Base-by-base conservation (phyloP, 2,329 filamentous ascomycete genomes). In the Tympanopsis confertula region DNA sequence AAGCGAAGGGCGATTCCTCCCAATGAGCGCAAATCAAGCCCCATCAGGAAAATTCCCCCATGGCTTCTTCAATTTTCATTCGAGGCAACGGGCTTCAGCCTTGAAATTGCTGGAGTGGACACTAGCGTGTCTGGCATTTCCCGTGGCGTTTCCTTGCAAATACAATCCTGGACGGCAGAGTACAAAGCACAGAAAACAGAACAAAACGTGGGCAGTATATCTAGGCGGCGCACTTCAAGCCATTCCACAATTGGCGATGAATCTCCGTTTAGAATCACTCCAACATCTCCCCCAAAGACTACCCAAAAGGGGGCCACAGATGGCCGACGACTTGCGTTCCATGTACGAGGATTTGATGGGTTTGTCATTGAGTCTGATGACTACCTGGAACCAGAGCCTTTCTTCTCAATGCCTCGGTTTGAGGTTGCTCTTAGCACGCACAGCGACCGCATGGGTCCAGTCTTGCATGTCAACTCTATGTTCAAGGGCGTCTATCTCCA, bases 111-210 rank as follows among this genome's bases (percentile, higher is more conserved):
- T 37, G 80, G 80, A 13, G 62, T 80, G 26, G 81, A 85, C 49
- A 58, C 67, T n/a, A 66, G 69, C n/a, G 74, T 85, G 17, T 82
- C 78, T 2, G 63, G 69, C 37, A 66, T 81, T 41, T 74, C 74
- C 28, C 69, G 78, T 35, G 81, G 81, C 15, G 62, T 80, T 39
- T 78, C 77, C 2, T 49, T 86, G 28, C 79, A 84, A 48, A 57
- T 85, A n/a, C 74, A 82, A 44, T 76, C 74, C 0, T 85, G 78
- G 76, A 77, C 70, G 3, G 71, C 78, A 4, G 78, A 84, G 43
- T 86, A 86, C 54, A 74, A 72, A 47, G 72, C 73, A 4, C 71
- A 78, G 42, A 77, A 76, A 45, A 60, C 65, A 5, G 71, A 77
- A 33, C 30, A 13, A 18, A 33, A 13, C 15, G 12, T 13, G 10